Evolutionary conservation across 208 protist genomes (phyloP).

Genomic region (Leishmania major): DNA sequence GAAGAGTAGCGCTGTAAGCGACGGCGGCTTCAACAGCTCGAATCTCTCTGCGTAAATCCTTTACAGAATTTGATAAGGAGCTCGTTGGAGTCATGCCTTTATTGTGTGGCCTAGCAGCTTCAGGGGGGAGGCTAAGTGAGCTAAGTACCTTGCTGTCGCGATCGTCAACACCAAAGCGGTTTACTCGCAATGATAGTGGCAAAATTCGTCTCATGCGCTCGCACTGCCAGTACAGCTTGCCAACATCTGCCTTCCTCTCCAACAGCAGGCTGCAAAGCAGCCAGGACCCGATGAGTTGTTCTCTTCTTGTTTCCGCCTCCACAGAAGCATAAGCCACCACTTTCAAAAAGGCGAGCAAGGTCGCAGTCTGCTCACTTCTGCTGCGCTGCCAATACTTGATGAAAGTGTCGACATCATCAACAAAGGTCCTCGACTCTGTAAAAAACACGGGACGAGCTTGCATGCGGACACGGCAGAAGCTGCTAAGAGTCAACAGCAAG

Average conservation of each 20-base stretch:
- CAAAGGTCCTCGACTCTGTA: neutral
- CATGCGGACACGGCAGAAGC: slow-evolving; percentile 12
- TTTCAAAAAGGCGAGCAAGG: neutral
- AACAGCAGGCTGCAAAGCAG: slow-evolving; percentile 4
- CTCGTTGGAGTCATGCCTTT: neutral
- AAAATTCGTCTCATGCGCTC: neutral
- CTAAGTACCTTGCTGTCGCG: neutral
- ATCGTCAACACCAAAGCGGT: neutral
- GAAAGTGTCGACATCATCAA: neutral
- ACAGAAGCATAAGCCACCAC: neutral
- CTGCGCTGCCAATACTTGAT: neutral
- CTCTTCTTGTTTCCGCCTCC: slow-evolving; percentile 1
- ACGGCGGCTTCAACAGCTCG: neutral
- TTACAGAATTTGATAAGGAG: neutral
- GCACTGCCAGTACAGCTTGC: slow-evolving; percentile 7
- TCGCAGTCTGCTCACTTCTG: neutral
- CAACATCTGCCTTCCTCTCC: neutral
- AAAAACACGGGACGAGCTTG: slow-evolving; percentile 9
- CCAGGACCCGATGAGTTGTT: neutral
- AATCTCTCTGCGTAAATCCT: neutral
- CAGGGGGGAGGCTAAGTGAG: neutral
- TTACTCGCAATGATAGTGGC: neutral
- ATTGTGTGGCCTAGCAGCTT: neutral
- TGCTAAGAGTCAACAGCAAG: neutral
- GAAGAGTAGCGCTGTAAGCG: neutral